Evolutionary conservation across 2,329 filamentous ascomycete genomes (phyloP).

Genomic region (Podosphaera fusca): DNA sequence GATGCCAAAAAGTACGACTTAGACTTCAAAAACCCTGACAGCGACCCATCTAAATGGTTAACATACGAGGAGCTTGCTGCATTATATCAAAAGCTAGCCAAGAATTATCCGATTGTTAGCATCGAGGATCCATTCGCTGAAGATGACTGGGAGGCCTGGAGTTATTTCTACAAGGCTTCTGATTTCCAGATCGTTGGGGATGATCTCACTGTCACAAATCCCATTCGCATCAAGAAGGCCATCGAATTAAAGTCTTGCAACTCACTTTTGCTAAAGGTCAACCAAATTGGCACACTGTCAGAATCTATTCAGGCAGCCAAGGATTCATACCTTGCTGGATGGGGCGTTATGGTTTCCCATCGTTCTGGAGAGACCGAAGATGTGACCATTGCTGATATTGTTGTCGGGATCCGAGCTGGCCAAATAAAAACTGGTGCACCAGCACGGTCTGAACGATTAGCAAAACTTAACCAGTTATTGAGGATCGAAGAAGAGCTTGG

Average conservation of each 20-base stretch:
- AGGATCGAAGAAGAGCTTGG: slow-evolving; percentile 99
- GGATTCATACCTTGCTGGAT: slow-evolving; percentile 85
- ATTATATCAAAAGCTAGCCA: slow-evolving; percentile 64
- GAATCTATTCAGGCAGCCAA: slow-evolving; percentile 99
- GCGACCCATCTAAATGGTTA: slow-evolving; percentile 90
- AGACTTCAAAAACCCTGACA: slow-evolving; percentile 99
- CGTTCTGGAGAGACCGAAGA: slow-evolving; percentile 98
- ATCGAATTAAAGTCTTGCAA: slow-evolving; percentile 99
- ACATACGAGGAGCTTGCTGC: slow-evolving; percentile 93
- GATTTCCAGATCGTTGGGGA: slow-evolving; percentile 98
- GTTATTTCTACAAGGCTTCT: slow-evolving; percentile 99
- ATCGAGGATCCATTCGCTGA: slow-evolving; percentile 99
- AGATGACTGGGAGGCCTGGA: slow-evolving; percentile 99
- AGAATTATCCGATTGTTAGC: slow-evolving; percentile 96
- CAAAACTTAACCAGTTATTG: slow-evolving; percentile 99
- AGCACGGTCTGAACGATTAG: slow-evolving; percentile 87
- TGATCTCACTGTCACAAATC: slow-evolving; percentile 98
- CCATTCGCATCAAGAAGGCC: slow-evolving; percentile 96
- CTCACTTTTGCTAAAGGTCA: slow-evolving; percentile 94
- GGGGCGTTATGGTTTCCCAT: slow-evolving; percentile 99
- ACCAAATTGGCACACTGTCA: slow-evolving; percentile 97
- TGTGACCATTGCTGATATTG: slow-evolving; percentile 96
- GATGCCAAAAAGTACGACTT: slow-evolving; percentile 98
- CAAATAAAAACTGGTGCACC: slow-evolving; percentile 99
- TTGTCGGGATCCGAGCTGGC: slow-evolving; percentile 83